These are phyloP conservation scores for Pholiota conissans DNA, from an alignment of 768 basidiomycete species.

Conservation along the genomic window DNA sequence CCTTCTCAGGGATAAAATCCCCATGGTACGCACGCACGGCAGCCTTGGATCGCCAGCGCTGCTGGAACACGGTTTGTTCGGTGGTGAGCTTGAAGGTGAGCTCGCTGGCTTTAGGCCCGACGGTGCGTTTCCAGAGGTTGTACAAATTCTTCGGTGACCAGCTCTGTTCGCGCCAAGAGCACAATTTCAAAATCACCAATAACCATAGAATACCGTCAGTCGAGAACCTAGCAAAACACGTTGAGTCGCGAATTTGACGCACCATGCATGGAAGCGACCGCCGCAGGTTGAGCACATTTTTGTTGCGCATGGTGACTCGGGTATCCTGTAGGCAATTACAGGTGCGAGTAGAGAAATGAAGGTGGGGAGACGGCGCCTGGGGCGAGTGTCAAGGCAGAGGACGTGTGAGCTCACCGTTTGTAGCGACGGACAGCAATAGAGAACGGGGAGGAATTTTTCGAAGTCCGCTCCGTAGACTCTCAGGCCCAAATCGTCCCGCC, in stretches of 20 bases:
- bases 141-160: constrained; percentile 89
- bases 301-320: constrained; percentile 20
- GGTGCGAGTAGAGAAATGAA: background rate
- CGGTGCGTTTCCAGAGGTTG: constrained; percentile 83
- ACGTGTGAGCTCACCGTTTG: background rate
- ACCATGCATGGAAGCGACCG: constrained; percentile 29
- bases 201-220: background rate
- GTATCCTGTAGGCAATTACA: background rate
- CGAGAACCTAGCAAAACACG: background rate
- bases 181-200: background rate
- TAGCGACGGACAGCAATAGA: background rate
- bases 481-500: background rate
- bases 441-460: background rate
- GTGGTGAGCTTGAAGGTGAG: constrained; percentile 58
- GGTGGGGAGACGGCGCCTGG: background rate
- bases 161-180: constrained; percentile 47
- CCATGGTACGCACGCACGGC: constrained; percentile 94
- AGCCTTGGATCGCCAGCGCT: constrained; percentile 86
- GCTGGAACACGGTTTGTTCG: constrained; percentile 75
- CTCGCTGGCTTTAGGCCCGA: constrained; percentile 42
- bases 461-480: background rate
- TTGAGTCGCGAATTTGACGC: background rate
- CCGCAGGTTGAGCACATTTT: constrained; percentile 24
- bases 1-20: constrained; percentile 88
- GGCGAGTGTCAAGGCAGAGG: background rate